These are phyloP conservation scores for Gyromitra esculenta DNA, from an alignment of 2,329 filamentous ascomycete species.

Conservation along the genomic window DNA sequence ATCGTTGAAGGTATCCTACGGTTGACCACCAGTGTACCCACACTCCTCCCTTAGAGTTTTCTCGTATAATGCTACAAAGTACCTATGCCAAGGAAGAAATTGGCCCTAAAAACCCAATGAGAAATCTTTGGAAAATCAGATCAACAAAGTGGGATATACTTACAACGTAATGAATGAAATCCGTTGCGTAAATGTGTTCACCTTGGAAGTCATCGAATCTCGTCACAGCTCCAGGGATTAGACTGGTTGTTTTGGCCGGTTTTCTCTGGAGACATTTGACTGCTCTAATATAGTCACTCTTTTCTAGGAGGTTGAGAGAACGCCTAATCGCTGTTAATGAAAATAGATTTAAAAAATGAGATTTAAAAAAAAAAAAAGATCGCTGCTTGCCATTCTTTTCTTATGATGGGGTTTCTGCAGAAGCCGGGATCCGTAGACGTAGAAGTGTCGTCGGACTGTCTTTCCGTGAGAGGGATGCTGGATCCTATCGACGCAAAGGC, in stretches of 20 bases:
- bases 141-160: background rate
- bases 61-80: constrained; percentile 63
- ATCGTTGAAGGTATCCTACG: constrained; percentile 60
- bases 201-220: constrained; percentile 62
- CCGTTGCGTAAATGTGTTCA: constrained; percentile 60
- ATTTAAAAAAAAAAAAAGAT: background rate
- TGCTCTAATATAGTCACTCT: constrained; percentile 60
- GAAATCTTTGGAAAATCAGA: background rate
- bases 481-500: constrained; percentile 21
- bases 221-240: constrained; percentile 59
- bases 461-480: constrained; percentile 23
- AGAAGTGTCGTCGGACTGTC: background rate
- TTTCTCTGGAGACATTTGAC: constrained; percentile 60
- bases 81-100: constrained; percentile 64
- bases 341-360: background rate
- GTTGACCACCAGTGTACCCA: constrained; percentile 62
- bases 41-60: constrained; percentile 61
- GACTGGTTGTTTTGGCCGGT: constrained; percentile 58
- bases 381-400: constrained; percentile 47
- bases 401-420: constrained; percentile 29
- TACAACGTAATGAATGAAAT: constrained; percentile 59
- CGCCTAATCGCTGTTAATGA: constrained; percentile 27
- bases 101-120: constrained; percentile 52
- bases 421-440: background rate
- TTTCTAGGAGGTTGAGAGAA: constrained; percentile 14